These are phyloP conservation scores for Pythium aristosporum DNA, from an alignment of 352 stramenopile genomes.

Conservation along the genomic window DNA sequence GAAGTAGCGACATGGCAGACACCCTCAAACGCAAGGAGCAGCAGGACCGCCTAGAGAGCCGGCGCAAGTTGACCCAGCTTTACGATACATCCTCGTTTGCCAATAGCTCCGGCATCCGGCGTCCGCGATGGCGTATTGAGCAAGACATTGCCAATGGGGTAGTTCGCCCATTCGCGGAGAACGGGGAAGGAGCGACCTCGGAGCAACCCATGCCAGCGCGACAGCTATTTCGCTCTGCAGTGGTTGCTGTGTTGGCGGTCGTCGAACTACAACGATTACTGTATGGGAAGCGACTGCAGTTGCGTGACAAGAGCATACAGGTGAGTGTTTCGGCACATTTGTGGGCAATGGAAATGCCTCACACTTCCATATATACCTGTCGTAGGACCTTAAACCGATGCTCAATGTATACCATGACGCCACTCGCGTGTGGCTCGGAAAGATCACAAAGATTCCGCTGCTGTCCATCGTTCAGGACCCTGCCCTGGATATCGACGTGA, in stretches of 20 bases:
- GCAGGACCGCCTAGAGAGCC: constrained; percentile 41
- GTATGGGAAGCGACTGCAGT: constrained; percentile 30
- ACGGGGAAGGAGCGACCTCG: constrained; percentile 18
- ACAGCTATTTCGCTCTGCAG: constrained; percentile 47
- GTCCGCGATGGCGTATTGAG: constrained; percentile 53
- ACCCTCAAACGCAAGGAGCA: constrained; percentile 15
- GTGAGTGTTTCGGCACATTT: constrained; percentile 1
- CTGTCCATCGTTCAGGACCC: constrained; percentile 58
- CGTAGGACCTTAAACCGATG: constrained; percentile 64
- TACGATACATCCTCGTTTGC: constrained; percentile 29
- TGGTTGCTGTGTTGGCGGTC: constrained; percentile 30
- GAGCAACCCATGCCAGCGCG: constrained; percentile 29
- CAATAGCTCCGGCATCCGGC: constrained; percentile 25
- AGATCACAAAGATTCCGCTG: constrained; percentile 41
- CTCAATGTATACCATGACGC: constrained; percentile 65
- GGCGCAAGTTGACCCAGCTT: constrained; percentile 40
- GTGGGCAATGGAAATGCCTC: no score
- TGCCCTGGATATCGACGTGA: constrained; percentile 48
- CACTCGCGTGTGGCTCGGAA: constrained; percentile 60
- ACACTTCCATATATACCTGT: neutral
- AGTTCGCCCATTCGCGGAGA: constrained; percentile 28
- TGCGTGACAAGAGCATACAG: constrained; percentile 17
- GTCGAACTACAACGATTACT: constrained; percentile 34
- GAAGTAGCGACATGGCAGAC: neutral
- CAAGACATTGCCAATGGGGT: constrained; percentile 33